Base-by-base conservation (phyloP, 495 filamentous ascomycete genomes). In the Aspergillus asperescens region DNA sequence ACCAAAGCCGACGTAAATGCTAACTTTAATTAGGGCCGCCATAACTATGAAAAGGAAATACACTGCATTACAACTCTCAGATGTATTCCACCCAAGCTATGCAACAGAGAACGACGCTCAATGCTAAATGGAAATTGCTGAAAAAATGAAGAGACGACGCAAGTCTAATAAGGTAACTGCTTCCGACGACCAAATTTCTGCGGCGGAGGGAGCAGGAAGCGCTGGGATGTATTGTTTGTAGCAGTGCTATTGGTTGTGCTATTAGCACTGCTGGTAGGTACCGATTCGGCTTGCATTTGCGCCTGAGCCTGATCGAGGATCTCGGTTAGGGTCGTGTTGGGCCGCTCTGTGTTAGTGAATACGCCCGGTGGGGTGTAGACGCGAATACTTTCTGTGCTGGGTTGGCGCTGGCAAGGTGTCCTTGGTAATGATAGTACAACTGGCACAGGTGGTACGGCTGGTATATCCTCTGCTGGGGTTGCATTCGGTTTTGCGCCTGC, bases 341-440 rank as follows among this genome's bases (percentile, higher is more conserved):
- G 71, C 16, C 67, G 68, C 13, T 68, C 64, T 0, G 61, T 60
- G n/a, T 54, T 62, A 16, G 58, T 47, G 35, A 74, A 66, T 25
- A 63, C 67, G 6, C 69, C 71, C 8, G 80, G 80, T 48, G 87
- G 85, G 5, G 83, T 81, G 65, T 85, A 89, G 12, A 90, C 76
- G 55, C 82, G 80, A 60, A 89, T 88, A 65, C 79, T 84, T 63
- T 85, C 81, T 27, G 69, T 78, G 57, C 83, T 86, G 1, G 75
- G 72, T 60, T 81, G 74, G 2, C 79, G 70, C 35, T 73, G 62
- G n/a, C 55, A 48, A 4, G 70, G 64, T 0, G 72, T 66, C 31
- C 68, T 31, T 1, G 69, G 68, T 42, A 60, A 13, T 7, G 29
- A 35, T 1, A 68, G 68, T 32, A 60, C 7, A 9, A 44, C 37